These are phyloP conservation scores for Lophiostoma macrostomum DNA, from an alignment of 495 filamentous ascomycete species.

Conservation along the genomic window DNA sequence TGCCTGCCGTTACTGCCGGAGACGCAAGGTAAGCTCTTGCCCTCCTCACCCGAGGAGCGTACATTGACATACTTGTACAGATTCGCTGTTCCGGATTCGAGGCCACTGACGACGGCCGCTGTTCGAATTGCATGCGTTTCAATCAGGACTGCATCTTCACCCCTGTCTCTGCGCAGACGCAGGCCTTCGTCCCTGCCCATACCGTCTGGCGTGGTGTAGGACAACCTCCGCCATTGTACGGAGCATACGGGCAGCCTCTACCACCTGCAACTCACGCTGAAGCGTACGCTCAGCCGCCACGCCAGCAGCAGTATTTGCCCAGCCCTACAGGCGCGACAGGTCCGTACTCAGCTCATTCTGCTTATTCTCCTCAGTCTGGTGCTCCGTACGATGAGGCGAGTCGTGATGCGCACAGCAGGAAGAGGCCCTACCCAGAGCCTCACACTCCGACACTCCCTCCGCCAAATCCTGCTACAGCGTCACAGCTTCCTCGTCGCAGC, in stretches of 20 bases:
- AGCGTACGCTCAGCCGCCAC: slow-evolving; percentile 23
- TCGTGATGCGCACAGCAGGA: slow-evolving; percentile 32
- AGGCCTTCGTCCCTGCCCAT: slow-evolving; percentile 80
- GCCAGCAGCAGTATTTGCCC: slow-evolving; percentile 33
- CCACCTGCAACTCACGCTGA: slow-evolving; percentile 52
- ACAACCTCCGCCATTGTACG: slow-evolving; percentile 56
- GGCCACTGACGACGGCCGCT: slow-evolving; percentile 70
- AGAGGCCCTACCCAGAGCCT: slow-evolving; percentile 40
- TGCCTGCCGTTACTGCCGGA: slow-evolving; percentile 78
- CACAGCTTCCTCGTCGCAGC: slow-evolving; percentile 29
- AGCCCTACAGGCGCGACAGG: slow-evolving; percentile 33
- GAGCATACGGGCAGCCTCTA: slow-evolving; percentile 71
- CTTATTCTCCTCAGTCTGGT: slow-evolving; percentile 27
- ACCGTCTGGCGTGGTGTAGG: slow-evolving; percentile 44
- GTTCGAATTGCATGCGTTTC: slow-evolving; percentile 76
- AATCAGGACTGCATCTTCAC: slow-evolving; percentile 86
- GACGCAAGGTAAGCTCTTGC: slow-evolving; percentile 63
- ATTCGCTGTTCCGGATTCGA: slow-evolving; percentile 86
- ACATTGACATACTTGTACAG: slow-evolving; percentile 41
- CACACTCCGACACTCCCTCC: slow-evolving; percentile 44
- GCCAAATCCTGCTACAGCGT: slow-evolving; percentile 38
- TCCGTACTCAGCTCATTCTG: slow-evolving; percentile 30
- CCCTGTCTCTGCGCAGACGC: slow-evolving; percentile 76
- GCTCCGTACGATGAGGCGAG: slow-evolving; percentile 33
- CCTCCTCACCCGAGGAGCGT: neutral